Conservation (phyloP, 2,329 filamentous ascomycete genomes). For the Neonectria punicea region DNA sequence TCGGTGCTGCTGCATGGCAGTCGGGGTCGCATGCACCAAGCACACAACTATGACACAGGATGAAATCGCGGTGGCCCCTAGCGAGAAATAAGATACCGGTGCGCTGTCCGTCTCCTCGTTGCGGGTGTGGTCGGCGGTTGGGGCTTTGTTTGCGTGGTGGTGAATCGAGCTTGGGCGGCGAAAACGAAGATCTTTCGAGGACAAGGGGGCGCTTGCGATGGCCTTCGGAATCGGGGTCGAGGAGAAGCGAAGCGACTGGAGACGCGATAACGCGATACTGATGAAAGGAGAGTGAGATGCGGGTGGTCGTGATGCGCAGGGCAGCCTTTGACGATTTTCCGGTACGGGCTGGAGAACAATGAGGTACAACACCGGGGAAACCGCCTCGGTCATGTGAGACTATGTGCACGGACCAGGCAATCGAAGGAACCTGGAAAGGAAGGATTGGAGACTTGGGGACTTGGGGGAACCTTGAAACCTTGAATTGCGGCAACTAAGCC, state of each 20-base stretch:
- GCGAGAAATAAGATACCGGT: background rate
- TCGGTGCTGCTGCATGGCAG: conserved; percentile 38
- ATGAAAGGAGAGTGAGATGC: conserved; percentile 31
- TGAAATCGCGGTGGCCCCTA: conserved; percentile 15
- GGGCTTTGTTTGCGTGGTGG: conserved; percentile 2
- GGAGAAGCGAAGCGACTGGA: conserved; percentile 11
- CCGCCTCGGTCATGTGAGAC: conserved; percentile 47
- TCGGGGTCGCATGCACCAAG: conserved; percentile 36
- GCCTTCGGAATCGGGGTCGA: conserved; percentile 1
- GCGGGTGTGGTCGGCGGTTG: conserved; percentile 3
- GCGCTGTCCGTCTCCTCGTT: conserved; percentile 1
- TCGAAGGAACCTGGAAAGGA: background rate
- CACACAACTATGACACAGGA: conserved; percentile 27
- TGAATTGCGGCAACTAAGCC: background rate
- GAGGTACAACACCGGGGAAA: conserved; percentile 31
- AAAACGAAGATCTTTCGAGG: conserved; percentile 17
- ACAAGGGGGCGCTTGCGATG: conserved; percentile 13
- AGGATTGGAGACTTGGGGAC: background rate
- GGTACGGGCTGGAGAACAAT: conserved; percentile 18
- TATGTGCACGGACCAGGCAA: conserved; percentile 38
- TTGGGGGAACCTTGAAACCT: background rate
- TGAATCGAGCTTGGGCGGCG: conserved; percentile 14
- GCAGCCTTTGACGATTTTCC: conserved; percentile 35
- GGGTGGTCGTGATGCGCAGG: conserved; percentile 31
- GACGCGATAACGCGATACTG: conserved; percentile 31